phyloP scores from a whole-genome alignment of 495 filamentous ascomycete species.

The Trichoderma parareesei region DNA sequence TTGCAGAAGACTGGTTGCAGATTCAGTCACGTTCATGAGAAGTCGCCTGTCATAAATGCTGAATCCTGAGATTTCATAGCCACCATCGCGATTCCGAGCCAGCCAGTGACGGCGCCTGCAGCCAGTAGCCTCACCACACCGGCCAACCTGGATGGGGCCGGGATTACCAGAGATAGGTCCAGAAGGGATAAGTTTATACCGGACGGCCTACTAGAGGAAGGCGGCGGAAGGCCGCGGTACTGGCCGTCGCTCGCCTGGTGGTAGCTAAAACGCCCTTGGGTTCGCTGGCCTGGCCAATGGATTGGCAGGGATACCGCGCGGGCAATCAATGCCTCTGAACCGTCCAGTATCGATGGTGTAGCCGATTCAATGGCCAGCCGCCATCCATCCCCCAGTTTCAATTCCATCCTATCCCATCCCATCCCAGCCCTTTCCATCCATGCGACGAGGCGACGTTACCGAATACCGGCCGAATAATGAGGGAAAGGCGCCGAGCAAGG shows the following conservation, averaged over 20 bases:
- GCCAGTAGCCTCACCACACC: not conserved
- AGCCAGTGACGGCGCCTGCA: not conserved
- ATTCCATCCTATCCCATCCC: too few species aligned
- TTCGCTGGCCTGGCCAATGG: not conserved
- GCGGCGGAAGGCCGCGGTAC: not conserved
- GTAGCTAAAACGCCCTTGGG: not conserved
- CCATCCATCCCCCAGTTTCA: not conserved
- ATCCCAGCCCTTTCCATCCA: not conserved
- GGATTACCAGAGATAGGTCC: not conserved
- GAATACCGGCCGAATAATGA: not conserved
- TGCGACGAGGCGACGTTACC: not conserved
- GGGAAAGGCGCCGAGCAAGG: not conserved
- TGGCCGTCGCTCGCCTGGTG: slow-evolving; percentile 3
- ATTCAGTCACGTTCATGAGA: not conserved
- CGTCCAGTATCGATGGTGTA: not conserved
- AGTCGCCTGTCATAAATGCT: not conserved
- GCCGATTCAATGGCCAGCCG: not conserved
- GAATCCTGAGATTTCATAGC: slow-evolving; percentile 1
- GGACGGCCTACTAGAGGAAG: not conserved
- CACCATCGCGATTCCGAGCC: slow-evolving; percentile 3
- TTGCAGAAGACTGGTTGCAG: not conserved
- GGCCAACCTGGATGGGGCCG: not conserved
- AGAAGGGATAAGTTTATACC: not conserved
- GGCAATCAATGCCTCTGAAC: not conserved
- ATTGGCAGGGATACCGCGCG: not conserved